Conservation (phyloP, 1,284 basidiomycete genomes). For the Fomes fomentarius region DNA sequence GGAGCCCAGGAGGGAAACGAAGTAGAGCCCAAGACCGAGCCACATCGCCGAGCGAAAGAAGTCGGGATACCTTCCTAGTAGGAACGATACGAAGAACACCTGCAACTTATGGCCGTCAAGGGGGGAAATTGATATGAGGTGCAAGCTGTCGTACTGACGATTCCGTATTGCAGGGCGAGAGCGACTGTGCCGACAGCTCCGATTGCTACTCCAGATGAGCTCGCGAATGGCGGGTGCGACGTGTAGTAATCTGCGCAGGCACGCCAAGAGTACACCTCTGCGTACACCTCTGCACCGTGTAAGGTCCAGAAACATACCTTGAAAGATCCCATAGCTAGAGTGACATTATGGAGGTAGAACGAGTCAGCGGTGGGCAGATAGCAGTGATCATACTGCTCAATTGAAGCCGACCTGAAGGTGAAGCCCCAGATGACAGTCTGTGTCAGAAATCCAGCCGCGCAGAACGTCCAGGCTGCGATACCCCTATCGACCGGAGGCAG, state of each 20-base stretch:
- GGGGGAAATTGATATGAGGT: too few species aligned
- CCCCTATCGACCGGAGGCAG: slow-evolving; percentile 28
- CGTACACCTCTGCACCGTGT: too few species aligned
- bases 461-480: slow-evolving; percentile 29
- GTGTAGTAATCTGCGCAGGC: slow-evolving; percentile 29
- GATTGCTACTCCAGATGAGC: slow-evolving; percentile 20
- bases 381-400: too few species aligned
- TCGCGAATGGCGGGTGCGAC: slow-evolving; percentile 23
- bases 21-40: slow-evolving; percentile 23
- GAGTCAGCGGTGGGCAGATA: neutral
- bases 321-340: slow-evolving; percentile 29
- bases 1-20: slow-evolving; percentile 22
- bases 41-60: slow-evolving; percentile 26
- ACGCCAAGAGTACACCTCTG: too few species aligned
- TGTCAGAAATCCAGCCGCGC: slow-evolving; percentile 24
- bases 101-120: neutral
- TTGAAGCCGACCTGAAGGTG: slow-evolving; percentile 26
- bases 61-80: slow-evolving; percentile 29
- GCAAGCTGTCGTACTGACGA: slow-evolving; percentile 3
- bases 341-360: too few species aligned
- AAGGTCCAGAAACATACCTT: slow-evolving; percentile 7
- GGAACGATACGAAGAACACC: slow-evolving; percentile 24
- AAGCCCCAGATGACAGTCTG: slow-evolving; percentile 32
- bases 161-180: slow-evolving; percentile 25
- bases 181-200: slow-evolving; percentile 21